Conservation (phyloP, 768 basidiomycete genomes). For the Xerocomellus amylosporus region DNA sequence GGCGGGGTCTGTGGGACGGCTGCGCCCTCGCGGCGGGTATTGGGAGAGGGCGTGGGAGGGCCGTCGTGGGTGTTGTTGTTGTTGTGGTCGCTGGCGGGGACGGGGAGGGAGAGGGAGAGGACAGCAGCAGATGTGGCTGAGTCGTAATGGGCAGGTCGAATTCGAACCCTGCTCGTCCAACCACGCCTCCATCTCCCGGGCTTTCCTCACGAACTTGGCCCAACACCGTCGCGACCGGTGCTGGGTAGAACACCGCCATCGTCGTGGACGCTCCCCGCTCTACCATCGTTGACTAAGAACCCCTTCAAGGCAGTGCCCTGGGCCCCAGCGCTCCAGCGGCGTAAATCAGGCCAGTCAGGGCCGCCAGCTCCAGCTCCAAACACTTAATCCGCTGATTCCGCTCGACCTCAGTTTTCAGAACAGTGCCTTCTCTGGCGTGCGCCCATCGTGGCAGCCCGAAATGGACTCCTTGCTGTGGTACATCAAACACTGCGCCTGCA, state of each 20-base stretch:
- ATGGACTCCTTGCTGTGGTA: too few relatives aligned
- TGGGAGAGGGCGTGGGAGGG: constrained; percentile 35
- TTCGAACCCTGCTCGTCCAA: constrained; percentile 49
- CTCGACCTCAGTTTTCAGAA: too few relatives aligned
- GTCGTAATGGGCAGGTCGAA: constrained; percentile 53
- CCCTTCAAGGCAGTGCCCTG: constrained; percentile 22
- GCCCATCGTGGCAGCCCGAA: too few relatives aligned
- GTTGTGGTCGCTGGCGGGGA: constrained; percentile 12
- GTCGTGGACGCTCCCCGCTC: constrained; percentile 11
- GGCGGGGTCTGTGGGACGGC: constrained; percentile 46
- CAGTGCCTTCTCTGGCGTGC: too few relatives aligned
- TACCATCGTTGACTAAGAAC: constrained; percentile 14
- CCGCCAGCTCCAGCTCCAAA: neutral
- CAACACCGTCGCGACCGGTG: constrained; percentile 44
- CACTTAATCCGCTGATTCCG: too few relatives aligned
- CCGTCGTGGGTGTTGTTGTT: constrained; percentile 15
- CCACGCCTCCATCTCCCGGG: constrained; percentile 53
- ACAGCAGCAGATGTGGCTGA: constrained; percentile 23
- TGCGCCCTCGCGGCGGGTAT: constrained; percentile 20
- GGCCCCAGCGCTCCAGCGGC: neutral
- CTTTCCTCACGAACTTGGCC: constrained; percentile 52
- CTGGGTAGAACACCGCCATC: constrained; percentile 44
- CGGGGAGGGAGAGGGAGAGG: constrained; percentile 17
- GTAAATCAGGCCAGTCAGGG: constrained; percentile 20
- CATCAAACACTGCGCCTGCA: too few relatives aligned